Conservation (phyloP, 345 rosid genomes). For the Citrus sinensis region DVS_A1.0 CM039163.1:51982501-51983000, state of each 20-base stretch:
- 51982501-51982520: constrained; percentile 59
- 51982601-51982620: background rate
- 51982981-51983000: background rate
- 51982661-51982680: constrained; percentile 92
- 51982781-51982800: constrained; percentile 62
- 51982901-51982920: constrained; percentile 79
- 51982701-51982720: constrained; percentile 72
- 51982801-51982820: constrained; percentile 69
- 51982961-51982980: constrained; percentile 44
- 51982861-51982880: constrained; percentile 66
- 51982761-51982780: constrained; percentile 72
- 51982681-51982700: constrained; percentile 79
- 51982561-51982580: background rate
- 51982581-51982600: background rate
- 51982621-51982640: background rate
- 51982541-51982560: constrained; percentile 62
- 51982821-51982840: constrained; percentile 76
- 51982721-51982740: constrained; percentile 80
- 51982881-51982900: constrained; percentile 73
- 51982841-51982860: constrained; percentile 78
- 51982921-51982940: constrained; percentile 79
- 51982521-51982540: constrained; percentile 81
- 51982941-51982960: constrained; percentile 69
- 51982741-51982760: constrained; percentile 73
- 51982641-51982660: constrained; percentile 62